These are phyloP conservation scores for Nothopassalora personata DNA, from an alignment of 2,329 filamentous ascomycete species.

Conservation along the genomic window DNA sequence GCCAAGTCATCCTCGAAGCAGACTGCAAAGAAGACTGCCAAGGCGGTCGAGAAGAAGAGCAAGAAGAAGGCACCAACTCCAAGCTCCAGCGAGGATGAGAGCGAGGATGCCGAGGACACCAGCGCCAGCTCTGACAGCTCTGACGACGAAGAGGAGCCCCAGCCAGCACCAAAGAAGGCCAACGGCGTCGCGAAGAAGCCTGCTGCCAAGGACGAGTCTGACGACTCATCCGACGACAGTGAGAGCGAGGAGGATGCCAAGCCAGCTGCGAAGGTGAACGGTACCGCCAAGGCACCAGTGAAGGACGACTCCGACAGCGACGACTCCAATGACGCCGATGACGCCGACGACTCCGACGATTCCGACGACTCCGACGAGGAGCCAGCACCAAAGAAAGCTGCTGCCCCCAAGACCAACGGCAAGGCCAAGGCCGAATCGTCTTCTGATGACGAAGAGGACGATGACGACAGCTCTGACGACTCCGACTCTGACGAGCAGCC, in stretches of 20 bases:
- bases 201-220: constrained; percentile 22
- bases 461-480: constrained; percentile 20
- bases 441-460: constrained; percentile 12
- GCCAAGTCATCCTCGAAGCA: constrained; percentile 54
- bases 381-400: constrained; percentile 10
- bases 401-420: constrained; percentile 28
- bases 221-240: constrained; percentile 12
- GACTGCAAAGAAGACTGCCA: constrained; percentile 46
- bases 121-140: constrained; percentile 29
- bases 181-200: constrained; percentile 22
- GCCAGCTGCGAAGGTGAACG: constrained; percentile 24
- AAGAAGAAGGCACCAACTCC: constrained; percentile 48
- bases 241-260: constrained; percentile 27
- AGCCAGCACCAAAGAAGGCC: constrained; percentile 24
- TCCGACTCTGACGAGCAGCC: constrained; percentile 25
- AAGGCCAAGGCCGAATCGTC: constrained; percentile 22
- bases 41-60: constrained; percentile 34
- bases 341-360: constrained; percentile 21
- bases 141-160: constrained; percentile 32
- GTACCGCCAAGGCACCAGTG: constrained; percentile 24
- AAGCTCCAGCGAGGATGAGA: constrained; percentile 36
- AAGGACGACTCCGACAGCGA: constrained; percentile 20
- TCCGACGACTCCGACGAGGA: constrained; percentile 24
- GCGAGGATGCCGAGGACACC: constrained; percentile 34
- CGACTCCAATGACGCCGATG: constrained; percentile 16